A percentile compares a stretch with the other conserved stretches of the same genome.
These are phyloP conservation scores for Mortierella sp. DNA, from an alignment of 371 early-diverging fungal species.

Conservation along the genomic window DNA sequence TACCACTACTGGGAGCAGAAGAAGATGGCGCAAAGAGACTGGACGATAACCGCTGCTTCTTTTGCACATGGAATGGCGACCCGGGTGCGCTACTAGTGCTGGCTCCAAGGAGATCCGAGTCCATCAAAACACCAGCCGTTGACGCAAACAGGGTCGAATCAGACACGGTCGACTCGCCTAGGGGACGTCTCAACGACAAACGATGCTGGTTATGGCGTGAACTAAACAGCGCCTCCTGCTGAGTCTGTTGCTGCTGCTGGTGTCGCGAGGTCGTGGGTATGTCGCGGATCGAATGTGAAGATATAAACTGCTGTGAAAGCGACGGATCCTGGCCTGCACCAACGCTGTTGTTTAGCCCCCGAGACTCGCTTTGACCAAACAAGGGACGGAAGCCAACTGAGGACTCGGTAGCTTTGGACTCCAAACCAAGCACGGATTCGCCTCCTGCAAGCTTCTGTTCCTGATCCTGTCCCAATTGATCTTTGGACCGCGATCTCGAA, in stretches of 20 bases:
- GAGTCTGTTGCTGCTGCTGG: slow-evolving; percentile 24
- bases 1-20: not conserved
- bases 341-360: slow-evolving; percentile 12
- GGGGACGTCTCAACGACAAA: slow-evolving; percentile 20
- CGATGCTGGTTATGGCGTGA: slow-evolving; percentile 16
- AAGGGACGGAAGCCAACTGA: slow-evolving; percentile 46
- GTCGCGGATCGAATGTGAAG: slow-evolving; percentile 8
- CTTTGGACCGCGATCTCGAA: slow-evolving; percentile 28
- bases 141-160: slow-evolving; percentile 37
- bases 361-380: slow-evolving; percentile 31
- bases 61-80: slow-evolving; percentile 29
- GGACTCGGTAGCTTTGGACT: slow-evolving; percentile 13
- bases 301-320: slow-evolving; percentile 5
- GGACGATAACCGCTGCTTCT: slow-evolving; percentile 41
- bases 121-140: slow-evolving; percentile 29
- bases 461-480: slow-evolving; percentile 19
- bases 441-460: slow-evolving; percentile 15
- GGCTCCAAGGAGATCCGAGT: slow-evolving; percentile 4
- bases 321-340: not conserved
- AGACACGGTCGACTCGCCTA: slow-evolving; percentile 22
- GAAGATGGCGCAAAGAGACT: slow-evolving; percentile 15
- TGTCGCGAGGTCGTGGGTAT: slow-evolving; percentile 2
- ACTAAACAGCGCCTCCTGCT: slow-evolving; percentile 2
- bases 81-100: not conserved
- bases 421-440: slow-evolving; percentile 16